Evolutionary conservation across 2,329 filamentous ascomycete species (phyloP).

Genomic region (Emericellopsis cladophorae): DNA sequence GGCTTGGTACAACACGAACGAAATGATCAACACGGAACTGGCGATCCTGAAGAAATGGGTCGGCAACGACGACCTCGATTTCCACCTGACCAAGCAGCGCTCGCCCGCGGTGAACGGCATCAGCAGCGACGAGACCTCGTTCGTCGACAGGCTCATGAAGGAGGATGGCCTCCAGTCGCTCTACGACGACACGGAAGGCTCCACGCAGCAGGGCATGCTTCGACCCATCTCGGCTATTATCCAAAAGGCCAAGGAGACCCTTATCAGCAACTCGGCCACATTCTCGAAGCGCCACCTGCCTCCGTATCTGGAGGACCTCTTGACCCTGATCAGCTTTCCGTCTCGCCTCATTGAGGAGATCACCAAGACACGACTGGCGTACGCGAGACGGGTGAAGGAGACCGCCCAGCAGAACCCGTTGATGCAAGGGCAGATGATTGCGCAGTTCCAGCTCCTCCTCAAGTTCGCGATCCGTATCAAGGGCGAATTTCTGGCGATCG

Average conservation of each 20-base stretch:
- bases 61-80: conserved; percentile 89
- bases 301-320: conserved; percentile 89
- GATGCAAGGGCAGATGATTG: conserved; percentile 96
- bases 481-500: conserved; percentile 71
- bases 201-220: conserved; percentile 60
- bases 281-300: conserved; percentile 86
- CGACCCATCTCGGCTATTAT: conserved; percentile 76
- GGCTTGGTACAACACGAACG: conserved; percentile 93
- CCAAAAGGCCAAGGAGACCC: conserved; percentile 80
- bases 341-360: conserved; percentile 94
- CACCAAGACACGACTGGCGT: conserved; percentile 79
- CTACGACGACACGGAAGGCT: conserved; percentile 53
- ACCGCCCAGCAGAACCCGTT: conserved; percentile 83
- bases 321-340: conserved; percentile 94
- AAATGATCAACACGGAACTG: conserved; percentile 90
- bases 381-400: conserved; percentile 92
- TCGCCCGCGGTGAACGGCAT: conserved; percentile 56
- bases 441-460: conserved; percentile 87
- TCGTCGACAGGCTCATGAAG: conserved; percentile 88
- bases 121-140: conserved; percentile 75
- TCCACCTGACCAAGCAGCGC: conserved; percentile 59
- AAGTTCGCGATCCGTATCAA: conserved; percentile 90
- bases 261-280: conserved; percentile 73
- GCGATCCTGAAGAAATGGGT: conserved; percentile 91
- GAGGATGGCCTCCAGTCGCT: conserved; percentile 89